A percentile compares a stretch with the other conserved stretches of the same genome.
These are phyloP conservation scores for Paraconiothyrium sp. DNA, from an alignment of 2,329 filamentous ascomycete species.

Conservation along the genomic window DNA sequence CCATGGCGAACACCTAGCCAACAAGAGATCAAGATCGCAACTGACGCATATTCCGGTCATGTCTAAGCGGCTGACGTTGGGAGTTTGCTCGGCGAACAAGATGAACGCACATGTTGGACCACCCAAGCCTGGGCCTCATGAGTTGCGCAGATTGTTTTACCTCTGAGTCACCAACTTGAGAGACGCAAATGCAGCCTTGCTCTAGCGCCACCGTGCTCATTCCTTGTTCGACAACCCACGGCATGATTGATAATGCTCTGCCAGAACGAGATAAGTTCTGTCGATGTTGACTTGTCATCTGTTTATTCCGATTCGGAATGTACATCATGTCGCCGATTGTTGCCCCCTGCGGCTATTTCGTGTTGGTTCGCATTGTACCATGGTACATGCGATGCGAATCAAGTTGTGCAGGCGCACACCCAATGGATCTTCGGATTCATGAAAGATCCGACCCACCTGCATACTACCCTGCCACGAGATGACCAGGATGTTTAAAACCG, in stretches of 20 bases:
- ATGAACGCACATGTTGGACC: neutral
- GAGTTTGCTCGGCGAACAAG: neutral
- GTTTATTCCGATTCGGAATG: neutral
- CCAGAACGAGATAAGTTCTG: neutral
- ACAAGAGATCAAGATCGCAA: neutral
- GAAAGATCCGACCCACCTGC: conserved; percentile 15
- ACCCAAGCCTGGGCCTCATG: neutral
- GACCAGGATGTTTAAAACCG: conserved; percentile 7
- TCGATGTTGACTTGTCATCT: conserved; percentile 2
- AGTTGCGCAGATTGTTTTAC: neutral
- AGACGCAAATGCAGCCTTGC: conserved; percentile 3
- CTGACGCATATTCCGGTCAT: neutral
- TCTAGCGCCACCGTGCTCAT: neutral
- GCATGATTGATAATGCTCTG: conserved; percentile 7
- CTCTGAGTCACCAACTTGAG: conserved; percentile 5
- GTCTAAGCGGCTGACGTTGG: neutral
- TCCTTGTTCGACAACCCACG: neutral
- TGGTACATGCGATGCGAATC: neutral
- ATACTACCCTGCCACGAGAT: neutral
- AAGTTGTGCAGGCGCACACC: conserved; percentile 1
- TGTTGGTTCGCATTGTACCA: neutral
- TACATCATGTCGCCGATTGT: neutral
- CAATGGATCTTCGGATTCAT: neutral
- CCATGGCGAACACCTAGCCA: conserved; percentile 6
- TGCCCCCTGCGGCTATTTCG: neutral